Conservation (phyloP, 1,139 yeast genomes). For the Pichia sorboxylosa region DNA sequence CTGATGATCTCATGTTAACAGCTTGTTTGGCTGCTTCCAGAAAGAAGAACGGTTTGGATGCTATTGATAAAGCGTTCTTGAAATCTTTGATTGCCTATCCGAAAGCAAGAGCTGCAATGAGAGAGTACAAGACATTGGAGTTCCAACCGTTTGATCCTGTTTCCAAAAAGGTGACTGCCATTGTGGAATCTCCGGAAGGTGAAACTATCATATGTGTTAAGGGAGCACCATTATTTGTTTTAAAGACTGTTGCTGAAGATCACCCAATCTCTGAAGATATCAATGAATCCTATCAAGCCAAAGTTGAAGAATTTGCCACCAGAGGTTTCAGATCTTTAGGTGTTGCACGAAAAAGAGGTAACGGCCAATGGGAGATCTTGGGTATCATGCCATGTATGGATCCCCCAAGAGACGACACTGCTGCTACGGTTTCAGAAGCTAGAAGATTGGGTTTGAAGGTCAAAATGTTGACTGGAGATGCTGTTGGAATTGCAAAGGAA, state of each 20-base stretch:
- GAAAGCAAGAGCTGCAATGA: constrained; percentile 89
- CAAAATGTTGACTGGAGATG: constrained; percentile 98
- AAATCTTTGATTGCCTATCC: constrained; percentile 80
- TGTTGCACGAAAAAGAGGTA: constrained; percentile 99
- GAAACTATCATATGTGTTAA: constrained; percentile 92
- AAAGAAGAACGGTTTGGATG: constrained; percentile 98
- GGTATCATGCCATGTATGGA: constrained; percentile 99
- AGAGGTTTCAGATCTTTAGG: constrained; percentile 98
- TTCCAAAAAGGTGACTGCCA: constrained; percentile 90
- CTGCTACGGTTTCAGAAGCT: constrained; percentile 89
- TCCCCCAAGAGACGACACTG: constrained; percentile 98
- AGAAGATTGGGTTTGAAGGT: constrained; percentile 88
- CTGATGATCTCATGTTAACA: constrained; percentile 94
- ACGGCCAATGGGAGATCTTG: constrained; percentile 95
- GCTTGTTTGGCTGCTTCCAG: constrained; percentile 98
- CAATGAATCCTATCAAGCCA: constrained; percentile 90
- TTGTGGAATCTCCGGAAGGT: constrained; percentile 92
- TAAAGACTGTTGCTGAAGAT: constrained; percentile 92
- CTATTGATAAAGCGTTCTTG: constrained; percentile 94
- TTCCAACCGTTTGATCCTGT: constrained; percentile 98
- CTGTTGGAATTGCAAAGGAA: constrained; percentile 98
- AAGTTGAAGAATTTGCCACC: constrained; percentile 93
- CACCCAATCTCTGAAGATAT: constrained; percentile 94
- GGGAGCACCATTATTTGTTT: constrained; percentile 94
- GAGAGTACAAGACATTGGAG: constrained; percentile 89